Evolutionary conservation across 768 basidiomycete species (phyloP).

Genomic region (Suillus brevipes): DNA sequence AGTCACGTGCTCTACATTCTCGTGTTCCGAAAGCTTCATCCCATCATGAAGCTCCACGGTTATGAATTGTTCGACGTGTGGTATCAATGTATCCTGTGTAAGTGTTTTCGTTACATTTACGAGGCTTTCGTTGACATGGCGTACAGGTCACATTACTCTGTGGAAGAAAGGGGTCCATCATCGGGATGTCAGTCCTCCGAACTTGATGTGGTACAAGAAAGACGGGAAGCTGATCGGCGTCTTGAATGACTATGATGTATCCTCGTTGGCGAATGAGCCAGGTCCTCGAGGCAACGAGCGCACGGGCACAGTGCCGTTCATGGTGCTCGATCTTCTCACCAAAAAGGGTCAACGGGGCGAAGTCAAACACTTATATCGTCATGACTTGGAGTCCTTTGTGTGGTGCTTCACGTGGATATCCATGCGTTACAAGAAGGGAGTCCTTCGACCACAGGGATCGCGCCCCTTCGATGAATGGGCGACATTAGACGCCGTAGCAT

Average conservation of each 20-base stretch:
- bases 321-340: background rate
- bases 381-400: background rate
- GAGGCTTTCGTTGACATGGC: background rate
- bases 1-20: background rate
- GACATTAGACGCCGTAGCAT: background rate
- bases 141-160: background rate
- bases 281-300: background rate
- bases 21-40: background rate
- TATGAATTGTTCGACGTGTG: background rate
- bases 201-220: background rate
- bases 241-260: background rate
- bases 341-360: background rate
- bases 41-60: background rate
- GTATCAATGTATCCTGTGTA: background rate
- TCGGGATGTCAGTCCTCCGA: background rate
- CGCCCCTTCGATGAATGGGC: background rate
- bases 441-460: background rate
- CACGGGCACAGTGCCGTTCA: background rate
- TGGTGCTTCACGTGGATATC: background rate
- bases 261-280: background rate
- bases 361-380: background rate
- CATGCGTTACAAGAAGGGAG: background rate
- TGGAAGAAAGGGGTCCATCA: background rate
- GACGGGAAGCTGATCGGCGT: background rate
- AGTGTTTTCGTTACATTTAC: background rate